These are phyloP conservation scores for Rachicladosporium sp. DNA, from an alignment of 2,329 filamentous ascomycete genomes.

Conservation along the genomic window DNA sequence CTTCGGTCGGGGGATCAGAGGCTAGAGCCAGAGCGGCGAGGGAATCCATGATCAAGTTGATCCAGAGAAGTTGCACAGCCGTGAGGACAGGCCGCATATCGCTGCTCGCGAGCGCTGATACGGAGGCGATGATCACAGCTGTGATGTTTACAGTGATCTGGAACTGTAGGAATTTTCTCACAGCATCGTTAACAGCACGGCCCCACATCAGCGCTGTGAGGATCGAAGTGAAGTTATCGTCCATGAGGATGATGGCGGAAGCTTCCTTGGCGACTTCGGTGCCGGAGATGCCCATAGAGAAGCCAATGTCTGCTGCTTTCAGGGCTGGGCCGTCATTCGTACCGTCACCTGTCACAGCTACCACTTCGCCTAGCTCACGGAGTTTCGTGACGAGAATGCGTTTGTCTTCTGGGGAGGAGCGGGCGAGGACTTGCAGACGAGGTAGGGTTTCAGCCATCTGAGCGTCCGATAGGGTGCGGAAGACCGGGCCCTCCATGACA, in stretches of 20 bases:
- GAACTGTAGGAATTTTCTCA: constrained; percentile 50
- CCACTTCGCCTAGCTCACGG: constrained; percentile 52
- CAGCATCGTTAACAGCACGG: constrained; percentile 44
- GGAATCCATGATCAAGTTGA: constrained; percentile 95
- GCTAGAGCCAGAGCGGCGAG: constrained; percentile 84
- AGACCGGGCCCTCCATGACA: constrained; percentile 33
- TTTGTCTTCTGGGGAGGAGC: constrained; percentile 60
- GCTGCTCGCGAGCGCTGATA: constrained; percentile 64
- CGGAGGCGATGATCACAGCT: constrained; percentile 74
- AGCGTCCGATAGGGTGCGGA: constrained; percentile 29
- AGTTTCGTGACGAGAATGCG: constrained; percentile 51
- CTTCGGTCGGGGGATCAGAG: constrained; percentile 73
- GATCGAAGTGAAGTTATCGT: constrained; percentile 52
- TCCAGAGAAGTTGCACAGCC: constrained; percentile 87
- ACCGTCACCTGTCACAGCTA: constrained; percentile 55
- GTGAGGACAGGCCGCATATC: constrained; percentile 65
- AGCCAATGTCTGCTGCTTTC: constrained; percentile 54
- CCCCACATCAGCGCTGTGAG: constrained; percentile 52
- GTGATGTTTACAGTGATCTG: constrained; percentile 86
- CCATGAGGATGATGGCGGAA: constrained; percentile 50
- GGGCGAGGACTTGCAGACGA: constrained; percentile 54
- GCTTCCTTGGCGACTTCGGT: constrained; percentile 55
- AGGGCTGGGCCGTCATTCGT: constrained; percentile 55
- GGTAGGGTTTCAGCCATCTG: constrained; percentile 45
- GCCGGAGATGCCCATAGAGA: constrained; percentile 57